phyloP scores from a whole-genome alignment of 768 basidiomycete species.

The Imleria badia region DNA sequence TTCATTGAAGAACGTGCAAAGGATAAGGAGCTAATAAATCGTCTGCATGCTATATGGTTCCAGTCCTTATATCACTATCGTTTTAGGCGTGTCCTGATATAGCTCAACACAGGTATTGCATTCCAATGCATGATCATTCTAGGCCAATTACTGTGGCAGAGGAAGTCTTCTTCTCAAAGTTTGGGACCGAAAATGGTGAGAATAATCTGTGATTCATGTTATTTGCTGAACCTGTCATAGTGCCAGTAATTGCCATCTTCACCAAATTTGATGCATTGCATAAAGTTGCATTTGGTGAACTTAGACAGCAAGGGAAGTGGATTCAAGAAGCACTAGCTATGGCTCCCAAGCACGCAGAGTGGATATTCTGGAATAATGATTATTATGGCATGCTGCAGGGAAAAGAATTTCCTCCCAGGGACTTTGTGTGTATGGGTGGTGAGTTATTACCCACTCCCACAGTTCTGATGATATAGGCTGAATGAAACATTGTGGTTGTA shows the following conservation, averaged over 20 bases:
- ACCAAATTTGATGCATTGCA: slow-evolving; percentile 38
- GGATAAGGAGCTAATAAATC: slow-evolving; percentile 16
- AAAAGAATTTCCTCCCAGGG: neutral
- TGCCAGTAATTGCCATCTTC: slow-evolving; percentile 40
- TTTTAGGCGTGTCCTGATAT: slow-evolving; percentile 6
- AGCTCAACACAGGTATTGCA: slow-evolving; percentile 37
- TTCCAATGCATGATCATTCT: slow-evolving; percentile 25
- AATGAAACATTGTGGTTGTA: neutral
- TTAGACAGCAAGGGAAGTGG: slow-evolving; percentile 9
- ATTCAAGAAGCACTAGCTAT: neutral
- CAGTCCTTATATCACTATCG: neutral
- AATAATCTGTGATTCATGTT: neutral
- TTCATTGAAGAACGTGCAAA: slow-evolving; percentile 32
- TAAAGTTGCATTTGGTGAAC: slow-evolving; percentile 14
- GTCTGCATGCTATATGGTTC: slow-evolving; percentile 41
- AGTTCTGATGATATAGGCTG: neutral
- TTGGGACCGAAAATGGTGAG: slow-evolving; percentile 11
- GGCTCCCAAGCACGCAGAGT: slow-evolving; percentile 16
- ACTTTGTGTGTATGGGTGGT: neutral
- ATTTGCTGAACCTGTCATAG: slow-evolving; percentile 15
- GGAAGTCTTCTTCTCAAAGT: slow-evolving; percentile 30
- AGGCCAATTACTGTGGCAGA: slow-evolving; percentile 30
- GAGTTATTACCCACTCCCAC: neutral
- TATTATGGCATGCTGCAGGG: neutral
- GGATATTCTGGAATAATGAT: neutral